Evolutionary conservation across 352 stramenopile species (phyloP), one percentile per base, ranked within the genome.

Genomic region (Globisporangium mamillatum): DNA sequence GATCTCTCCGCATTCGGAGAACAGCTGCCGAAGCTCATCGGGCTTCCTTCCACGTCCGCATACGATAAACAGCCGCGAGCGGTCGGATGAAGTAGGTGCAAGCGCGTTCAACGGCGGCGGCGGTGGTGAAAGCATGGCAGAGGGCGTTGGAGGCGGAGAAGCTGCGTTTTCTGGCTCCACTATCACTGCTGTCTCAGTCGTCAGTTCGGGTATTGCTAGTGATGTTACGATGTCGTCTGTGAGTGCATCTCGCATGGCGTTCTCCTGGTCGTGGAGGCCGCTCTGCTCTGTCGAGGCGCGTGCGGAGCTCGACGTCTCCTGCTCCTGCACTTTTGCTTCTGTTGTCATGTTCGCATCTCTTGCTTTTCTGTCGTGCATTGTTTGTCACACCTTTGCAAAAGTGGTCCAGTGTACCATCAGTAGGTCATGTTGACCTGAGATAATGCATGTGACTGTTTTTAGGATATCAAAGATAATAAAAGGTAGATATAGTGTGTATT

Each of bases 21-120:
- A 94, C 38, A 94, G 73, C 54, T 76, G 57, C 9, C 75, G 80
- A 48, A 94, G 71, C 36, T 94, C 80, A 29, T 94, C 84, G 53
- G 78, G 64, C 63, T 81, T 85, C 16, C 84, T 75, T n/a, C 79
- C 75, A 10, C 86, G 81, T 34, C 86, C 86, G 29, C 86, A 94
- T 14, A 94, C 78, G 20, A 94, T 78, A 66, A 94, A 94, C 3
- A 94, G 77, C 27, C 80, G 76, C 53, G 67, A 50, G 16, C 50
- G 38, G 12, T 71, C 66, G 1, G 36, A 67, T 3, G n/a, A 60
- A 9, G 61, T n/a, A 20, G 48, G 14, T 6, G 25, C 4, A 1
- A 32, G 14, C 2, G 27, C 16, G 14, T 16, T 20, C 2, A 29
- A 10, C 7, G 54, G 6, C 18, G 54, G 9, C 4, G 6, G 6